Evolutionary conservation across 257 asterid species (phyloP), one percentile per base, ranked within the genome.

Genomic region (Vinca minor): DNA sequence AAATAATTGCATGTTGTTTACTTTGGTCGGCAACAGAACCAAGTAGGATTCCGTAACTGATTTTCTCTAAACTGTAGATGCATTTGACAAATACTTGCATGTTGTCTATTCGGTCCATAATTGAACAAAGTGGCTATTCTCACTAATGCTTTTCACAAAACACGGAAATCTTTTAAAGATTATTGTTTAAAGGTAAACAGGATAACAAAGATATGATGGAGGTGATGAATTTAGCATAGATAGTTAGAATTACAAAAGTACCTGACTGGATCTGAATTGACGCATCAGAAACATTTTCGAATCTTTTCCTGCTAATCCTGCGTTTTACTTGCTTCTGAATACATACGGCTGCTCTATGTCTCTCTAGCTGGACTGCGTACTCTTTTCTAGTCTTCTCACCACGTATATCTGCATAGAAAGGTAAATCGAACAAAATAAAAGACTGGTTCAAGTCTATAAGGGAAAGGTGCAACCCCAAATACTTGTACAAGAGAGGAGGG

Each of bases 181-280:
- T n/a, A n/a, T n/a, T n/a, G n/a, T 15, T 28, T n/a, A 28, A 5
- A n/a, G 26, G 8, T 52, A 52, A 52, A n/a, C 58, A 52, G 1
- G 35, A 52, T 31, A 12, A 26, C n/a, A 52, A 3, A 26, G 57
- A 50, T n/a, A n/a, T n/a, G n/a, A n/a, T n/a, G n/a, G 5, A 56
- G 36, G 23, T 56, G 15, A 31, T 17, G 18, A 8, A 56, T 56
- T 56, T 31, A 56, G 17, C 62, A 18, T 20, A 56, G 42, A 56
- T n/a, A n/a, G n/a, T n/a, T n/a, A n/a, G n/a, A n/a, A n/a, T 56
- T 56, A 8, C 9, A 41, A 62, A 23, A 59, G 31, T 85, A 93
- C 99, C 97, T 81, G 99, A 81, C 72, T 89, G 97, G 76, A 93
- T 76, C 41, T 74, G 76, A 48, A 83, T 76, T 58, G 99, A 87